These are phyloP conservation scores for Aegilops umbellulata DNA, from an alignment of 176 grass and related monocot genomes.

Conservation along the genomic window DNA sequence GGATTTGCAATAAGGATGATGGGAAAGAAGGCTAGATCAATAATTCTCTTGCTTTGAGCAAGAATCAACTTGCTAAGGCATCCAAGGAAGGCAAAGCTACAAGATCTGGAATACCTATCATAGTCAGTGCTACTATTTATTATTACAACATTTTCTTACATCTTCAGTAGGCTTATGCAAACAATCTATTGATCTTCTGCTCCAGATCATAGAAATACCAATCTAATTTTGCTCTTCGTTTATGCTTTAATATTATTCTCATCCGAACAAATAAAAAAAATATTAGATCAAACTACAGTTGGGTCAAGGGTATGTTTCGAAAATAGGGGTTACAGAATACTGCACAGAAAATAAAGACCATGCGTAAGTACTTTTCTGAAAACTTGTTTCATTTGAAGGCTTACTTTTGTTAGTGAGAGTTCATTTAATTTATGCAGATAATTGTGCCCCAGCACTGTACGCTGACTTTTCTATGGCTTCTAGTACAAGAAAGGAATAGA, in stretches of 20 bases:
- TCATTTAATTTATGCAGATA: background rate
- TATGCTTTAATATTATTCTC: background rate
- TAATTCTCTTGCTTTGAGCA: no score
- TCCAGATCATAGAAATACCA: background rate
- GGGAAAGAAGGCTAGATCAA: no score
- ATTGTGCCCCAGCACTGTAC: background rate
- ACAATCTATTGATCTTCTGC: background rate
- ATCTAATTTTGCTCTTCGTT: background rate
- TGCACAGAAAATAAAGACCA: background rate
- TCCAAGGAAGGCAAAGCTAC: no score
- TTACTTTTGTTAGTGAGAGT: background rate
- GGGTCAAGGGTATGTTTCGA: background rate
- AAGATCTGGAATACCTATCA: no score
- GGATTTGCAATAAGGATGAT: no score
- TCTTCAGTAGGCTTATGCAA: background rate
- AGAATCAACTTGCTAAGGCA: no score
- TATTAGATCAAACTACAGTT: background rate
- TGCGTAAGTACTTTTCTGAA: background rate
- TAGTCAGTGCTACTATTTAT: no score
- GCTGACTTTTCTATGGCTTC: background rate
- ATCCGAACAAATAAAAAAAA: background rate
- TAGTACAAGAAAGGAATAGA: background rate
- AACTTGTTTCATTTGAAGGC: background rate
- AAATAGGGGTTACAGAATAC: background rate
- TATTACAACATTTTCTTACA: no score